Percentiles rank a stretch among this genome's conserved stretches.
These are phyloP conservation scores for Claviceps quebecensis DNA, from an alignment of 2,329 filamentous ascomycete genomes.

Conservation along the genomic window DNA sequence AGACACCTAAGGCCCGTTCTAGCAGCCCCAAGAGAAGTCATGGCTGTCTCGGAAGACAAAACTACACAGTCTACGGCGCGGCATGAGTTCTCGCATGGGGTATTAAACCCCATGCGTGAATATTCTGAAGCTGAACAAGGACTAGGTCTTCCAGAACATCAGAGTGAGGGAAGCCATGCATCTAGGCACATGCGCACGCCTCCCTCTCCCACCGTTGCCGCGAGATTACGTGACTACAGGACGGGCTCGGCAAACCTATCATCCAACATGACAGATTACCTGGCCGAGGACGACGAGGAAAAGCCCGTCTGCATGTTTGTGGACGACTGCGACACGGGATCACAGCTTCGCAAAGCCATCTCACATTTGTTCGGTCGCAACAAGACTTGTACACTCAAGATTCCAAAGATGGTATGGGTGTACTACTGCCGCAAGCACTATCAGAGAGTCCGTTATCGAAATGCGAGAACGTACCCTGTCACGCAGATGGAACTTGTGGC, in stretches of 20 bases:
- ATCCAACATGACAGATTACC: not conserved
- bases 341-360: conserved; percentile 57
- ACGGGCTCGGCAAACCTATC: not conserved
- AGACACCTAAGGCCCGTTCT: conserved; percentile 8
- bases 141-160: not conserved
- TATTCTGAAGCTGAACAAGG: not conserved
- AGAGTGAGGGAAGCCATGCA: not conserved
- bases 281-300: conserved; percentile 10
- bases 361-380: conserved; percentile 75
- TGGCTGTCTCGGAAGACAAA: conserved; percentile 4
- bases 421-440: conserved; percentile 73
- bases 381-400: conserved; percentile 59
- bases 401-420: conserved; percentile 58
- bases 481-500: conserved; percentile 51
- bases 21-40: conserved; percentile 8
- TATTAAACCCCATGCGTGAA: not conserved
- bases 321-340: conserved; percentile 42
- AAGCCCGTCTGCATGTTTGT: conserved; percentile 39
- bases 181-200: not conserved
- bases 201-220: not conserved
- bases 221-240: not conserved
- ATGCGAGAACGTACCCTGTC: conserved; percentile 43
- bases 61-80: not conserved
- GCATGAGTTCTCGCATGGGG: not conserved
- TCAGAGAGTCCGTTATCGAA: conserved; percentile 60